These are phyloP conservation scores for Talaromyces sp. DNA, from an alignment of 2,329 filamentous ascomycete species.

Conservation along the genomic window DNA sequence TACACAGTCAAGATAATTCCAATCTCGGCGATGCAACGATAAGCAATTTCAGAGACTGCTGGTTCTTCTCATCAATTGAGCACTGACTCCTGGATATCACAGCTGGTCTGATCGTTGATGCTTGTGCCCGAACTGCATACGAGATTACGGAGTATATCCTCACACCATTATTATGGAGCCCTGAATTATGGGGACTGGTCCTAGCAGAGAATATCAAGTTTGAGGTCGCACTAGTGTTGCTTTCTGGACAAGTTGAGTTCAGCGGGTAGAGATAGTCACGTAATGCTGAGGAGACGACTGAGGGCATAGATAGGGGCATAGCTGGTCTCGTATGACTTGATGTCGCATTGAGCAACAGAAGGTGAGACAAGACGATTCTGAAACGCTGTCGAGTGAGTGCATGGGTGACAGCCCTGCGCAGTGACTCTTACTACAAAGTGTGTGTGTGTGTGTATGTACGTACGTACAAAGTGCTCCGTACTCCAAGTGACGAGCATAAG, in stretches of 20 bases:
- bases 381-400: background rate
- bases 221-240: background rate
- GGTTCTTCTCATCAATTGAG: background rate
- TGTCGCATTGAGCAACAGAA: background rate
- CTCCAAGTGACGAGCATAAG: background rate
- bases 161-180: background rate
- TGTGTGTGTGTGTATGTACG: background rate
- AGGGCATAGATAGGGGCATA: background rate
- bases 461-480: background rate
- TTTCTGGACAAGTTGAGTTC: background rate
- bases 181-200: conserved; percentile 2
- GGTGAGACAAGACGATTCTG: conserved; percentile 2
- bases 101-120: background rate
- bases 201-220: background rate
- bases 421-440: too few species aligned
- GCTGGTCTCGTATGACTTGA: background rate
- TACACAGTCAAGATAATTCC: background rate
- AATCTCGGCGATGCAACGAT: background rate
- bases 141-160: background rate
- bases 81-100: background rate
- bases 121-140: background rate
- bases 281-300: too few species aligned
- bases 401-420: background rate
- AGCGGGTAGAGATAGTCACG: background rate
- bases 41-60: background rate